Evolutionary conservation across 805 yeast species (phyloP), one percentile per base, ranked within the genome.

Genomic region (Kodamaea fukazawae): DNA sequence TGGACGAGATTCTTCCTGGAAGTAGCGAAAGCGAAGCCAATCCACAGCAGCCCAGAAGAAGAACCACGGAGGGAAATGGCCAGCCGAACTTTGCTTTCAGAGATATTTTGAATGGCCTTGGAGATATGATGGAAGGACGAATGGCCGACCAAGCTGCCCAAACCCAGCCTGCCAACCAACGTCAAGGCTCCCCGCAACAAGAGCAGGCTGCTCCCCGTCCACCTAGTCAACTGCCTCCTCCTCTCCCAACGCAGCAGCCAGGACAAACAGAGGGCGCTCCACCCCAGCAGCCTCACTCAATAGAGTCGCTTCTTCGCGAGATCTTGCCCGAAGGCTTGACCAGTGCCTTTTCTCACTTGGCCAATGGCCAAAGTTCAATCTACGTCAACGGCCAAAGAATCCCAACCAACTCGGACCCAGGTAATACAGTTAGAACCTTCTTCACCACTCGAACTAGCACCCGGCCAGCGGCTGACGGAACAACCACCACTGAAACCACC

Each of bases 21-120:
- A n/a, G n/a, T n/a, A n/a, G n/a, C n/a, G n/a, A n/a, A n/a, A n/a
- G n/a, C n/a, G n/a, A n/a, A n/a, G n/a, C n/a, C n/a, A 29, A 26
- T 18, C 36, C 12, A 17, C 35, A n/a, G 28, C 35, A 12, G 12
- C 8, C n/a, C 28, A 32, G 26, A 16, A 13, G 7, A 12, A 15
- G 7, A 20, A n/a, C 9, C 6, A n/a, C 34, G 6, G 34, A 10
- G 11, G 15, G 29, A 6, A 18, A 11, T 11, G 36, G 29, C 7
- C 18, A 23, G 8, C 22, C 32, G 4, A 37, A 32, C 18, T 32
- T 32, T 4, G 45, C 45, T 10, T 43, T 53, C 13, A 38, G 58
- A n/a, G 51, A 49, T 13, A 39, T 56, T 12, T 36, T 56, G 22
- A 56, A 56, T 38, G 51, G 53, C 25, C 45, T 56, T 37, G 61